phyloP scores from a whole-genome alignment of 306 rosid species.

The Ceratonia siliqua region DNA sequence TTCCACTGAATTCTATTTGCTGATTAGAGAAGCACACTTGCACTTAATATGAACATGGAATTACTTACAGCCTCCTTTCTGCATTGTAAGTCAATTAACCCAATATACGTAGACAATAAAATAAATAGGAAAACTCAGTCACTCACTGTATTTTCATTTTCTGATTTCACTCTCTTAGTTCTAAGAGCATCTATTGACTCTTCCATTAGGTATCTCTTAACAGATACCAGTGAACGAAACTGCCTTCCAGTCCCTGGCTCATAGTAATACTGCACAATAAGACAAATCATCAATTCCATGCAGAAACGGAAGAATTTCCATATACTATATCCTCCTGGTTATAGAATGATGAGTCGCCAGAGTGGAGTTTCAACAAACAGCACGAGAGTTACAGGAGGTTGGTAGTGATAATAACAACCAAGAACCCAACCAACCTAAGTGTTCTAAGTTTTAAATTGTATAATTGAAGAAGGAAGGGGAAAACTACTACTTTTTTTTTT shows the following conservation, averaged over 20 bases:
- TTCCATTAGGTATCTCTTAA: conserved; percentile 48
- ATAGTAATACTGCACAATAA: conserved; percentile 53
- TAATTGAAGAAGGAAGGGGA: conserved; percentile 12
- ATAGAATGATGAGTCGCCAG: background rate
- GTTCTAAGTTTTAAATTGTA: background rate
- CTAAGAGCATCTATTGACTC: conserved; percentile 6
- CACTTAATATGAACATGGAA: background rate
- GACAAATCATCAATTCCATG: background rate
- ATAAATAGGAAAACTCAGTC: conserved; percentile 12
- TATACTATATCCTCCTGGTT: background rate
- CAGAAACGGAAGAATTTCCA: conserved; percentile 10
- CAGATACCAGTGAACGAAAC: conserved; percentile 64
- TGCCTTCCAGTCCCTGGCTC: conserved; percentile 50
- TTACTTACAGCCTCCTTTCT: background rate
- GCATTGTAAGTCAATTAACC: background rate
- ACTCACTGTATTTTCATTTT: conserved; percentile 40
- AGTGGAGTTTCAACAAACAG: background rate
- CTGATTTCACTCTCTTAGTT: conserved; percentile 21
- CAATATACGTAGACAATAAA: background rate
- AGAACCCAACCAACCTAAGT: conserved; percentile 7
- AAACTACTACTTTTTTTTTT: background rate
- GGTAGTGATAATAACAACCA: background rate
- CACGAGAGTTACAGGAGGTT: background rate
- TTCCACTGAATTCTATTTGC: background rate
- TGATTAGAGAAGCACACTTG: conserved; percentile 13